Evolutionary conservation across 2,329 filamentous ascomycete species (phyloP), one percentile per base, ranked within the genome.

Genomic region (Fusarium paranaense): DNA sequence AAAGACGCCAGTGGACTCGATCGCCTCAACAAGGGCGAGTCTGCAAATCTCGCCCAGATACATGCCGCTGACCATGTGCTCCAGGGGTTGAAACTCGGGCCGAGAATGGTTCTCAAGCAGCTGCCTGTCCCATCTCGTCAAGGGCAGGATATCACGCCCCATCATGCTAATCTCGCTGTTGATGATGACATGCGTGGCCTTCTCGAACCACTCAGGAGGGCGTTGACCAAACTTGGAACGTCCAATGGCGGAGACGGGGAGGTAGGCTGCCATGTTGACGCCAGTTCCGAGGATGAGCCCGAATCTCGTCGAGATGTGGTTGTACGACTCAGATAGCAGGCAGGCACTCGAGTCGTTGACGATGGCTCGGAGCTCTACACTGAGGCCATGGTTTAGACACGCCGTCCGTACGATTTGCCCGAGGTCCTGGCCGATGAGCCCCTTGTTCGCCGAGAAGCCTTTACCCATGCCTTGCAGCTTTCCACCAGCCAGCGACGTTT

Each of bases 121-220:
- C 6, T 82, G 78, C 20, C 81, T 79, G 72, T 93, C 91, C 90
- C 91, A 93, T 72, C 85, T 86, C 5, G 90, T 92, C 64, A 89
- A 75, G 8, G 90, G 90, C 30, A 92, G 81, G 58, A 91, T 86
- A 66, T 83, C 87, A 60, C 86, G 83, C 16, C 91, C 91, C 78
- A 92, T 92, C 90, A 93, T 92, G 74, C 90, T 88, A 37, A 92
- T 81, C 80, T 93, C 91, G 1, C 90, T 92, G 79, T 93, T 93
- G 74, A 93, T 87, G 69, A 93, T 89, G 66, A 92, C 90, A 74
- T 92, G 89, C 66, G 85, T 88, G 6, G 90, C 90, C 22, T 84
- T 83, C 25, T 88, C 84, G 75, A 90, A 89, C 90, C 90, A 92
- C 35, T 81, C 81, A 7, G 82, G 78, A 0, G 90, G 88, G 10